These are phyloP conservation scores for Cercospora sojina DNA, from an alignment of 2,329 filamentous ascomycete genomes.

Conservation along the genomic window DNA sequence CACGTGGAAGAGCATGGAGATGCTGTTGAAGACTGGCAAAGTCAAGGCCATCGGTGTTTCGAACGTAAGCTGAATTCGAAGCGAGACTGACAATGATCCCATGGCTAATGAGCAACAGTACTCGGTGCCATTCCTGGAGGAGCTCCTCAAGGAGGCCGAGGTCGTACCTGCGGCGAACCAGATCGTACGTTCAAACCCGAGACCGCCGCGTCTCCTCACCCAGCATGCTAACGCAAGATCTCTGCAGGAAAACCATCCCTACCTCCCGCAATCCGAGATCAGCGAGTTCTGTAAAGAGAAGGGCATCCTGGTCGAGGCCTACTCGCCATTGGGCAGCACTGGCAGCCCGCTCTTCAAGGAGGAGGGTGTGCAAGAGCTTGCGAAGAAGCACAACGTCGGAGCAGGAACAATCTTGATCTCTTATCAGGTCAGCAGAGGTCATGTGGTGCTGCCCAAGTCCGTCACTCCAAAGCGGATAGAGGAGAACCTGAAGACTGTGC, in stretches of 20 bases:
- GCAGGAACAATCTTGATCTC: slow-evolving; percentile 63
- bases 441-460: slow-evolving; percentile 65
- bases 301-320: slow-evolving; percentile 70
- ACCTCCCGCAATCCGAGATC: slow-evolving; percentile 69
- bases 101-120: slow-evolving; percentile 31
- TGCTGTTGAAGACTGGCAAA: slow-evolving; percentile 52
- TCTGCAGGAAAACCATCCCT: slow-evolving; percentile 68
- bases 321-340: slow-evolving; percentile 55
- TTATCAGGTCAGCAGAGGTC: slow-evolving; percentile 69
- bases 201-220: background rate
- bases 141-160: slow-evolving; percentile 44
- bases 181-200: background rate
- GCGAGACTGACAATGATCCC: background rate
- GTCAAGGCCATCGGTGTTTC: slow-evolving; percentile 52
- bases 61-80: slow-evolving; percentile 34
- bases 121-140: slow-evolving; percentile 49
- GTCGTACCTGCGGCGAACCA: slow-evolving; percentile 34
- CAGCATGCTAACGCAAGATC: background rate
- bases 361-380: slow-evolving; percentile 48
- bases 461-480: slow-evolving; percentile 61
- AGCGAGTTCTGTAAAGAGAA: slow-evolving; percentile 66
- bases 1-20: slow-evolving; percentile 76
- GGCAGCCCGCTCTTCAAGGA: slow-evolving; percentile 51
- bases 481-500: slow-evolving; percentile 66
- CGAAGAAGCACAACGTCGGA: slow-evolving; percentile 51